A percentile compares a stretch with the other conserved stretches of the same genome.
These are phyloP conservation scores for Moricandia moricandioides DNA, from an alignment of 345 rosid species.

Conservation along the genomic window DNA sequence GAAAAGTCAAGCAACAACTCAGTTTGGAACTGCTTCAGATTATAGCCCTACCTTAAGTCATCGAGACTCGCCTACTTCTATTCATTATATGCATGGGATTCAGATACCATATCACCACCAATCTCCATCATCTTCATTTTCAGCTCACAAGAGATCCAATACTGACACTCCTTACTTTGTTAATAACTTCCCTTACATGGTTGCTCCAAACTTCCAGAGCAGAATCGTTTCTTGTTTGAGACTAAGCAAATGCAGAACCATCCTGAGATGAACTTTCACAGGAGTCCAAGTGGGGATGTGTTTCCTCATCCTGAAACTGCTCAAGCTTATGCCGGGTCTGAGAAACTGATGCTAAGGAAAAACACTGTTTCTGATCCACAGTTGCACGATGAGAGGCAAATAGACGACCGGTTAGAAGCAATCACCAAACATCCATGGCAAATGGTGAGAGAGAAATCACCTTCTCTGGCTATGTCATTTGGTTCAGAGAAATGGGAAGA, in stretches of 20 bases:
- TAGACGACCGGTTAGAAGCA: conserved; percentile 33
- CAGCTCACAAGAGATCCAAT: conserved; percentile 41
- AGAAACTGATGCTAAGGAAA: conserved; percentile 42
- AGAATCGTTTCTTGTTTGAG: conserved; percentile 36
- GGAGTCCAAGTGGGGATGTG: conserved; percentile 46
- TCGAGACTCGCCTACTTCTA: conserved; percentile 47
- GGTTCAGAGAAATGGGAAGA: conserved; percentile 38
- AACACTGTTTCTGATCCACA: conserved; percentile 56
- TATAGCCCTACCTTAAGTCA: conserved; percentile 38
- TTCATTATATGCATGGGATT: conserved; percentile 35
- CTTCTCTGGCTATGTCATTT: conserved; percentile 38
- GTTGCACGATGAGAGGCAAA: conserved; percentile 45
- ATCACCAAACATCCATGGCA: conserved; percentile 29
- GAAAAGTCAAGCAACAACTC: conserved; percentile 39
- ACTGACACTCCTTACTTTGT: conserved; percentile 39
- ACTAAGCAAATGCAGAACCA: conserved; percentile 23
- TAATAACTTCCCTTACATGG: conserved; percentile 36
- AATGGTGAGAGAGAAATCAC: conserved; percentile 43
- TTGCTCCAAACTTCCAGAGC: conserved; percentile 38
- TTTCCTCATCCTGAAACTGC: conserved; percentile 16
- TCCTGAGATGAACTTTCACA: conserved; percentile 38
- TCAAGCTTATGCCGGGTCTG: conserved; percentile 35
- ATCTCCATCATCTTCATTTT: conserved; percentile 45
- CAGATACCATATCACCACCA: conserved; percentile 39
- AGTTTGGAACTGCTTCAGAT: conserved; percentile 50